Conservation (phyloP, 2,329 filamentous ascomycete genomes). For the Phialophora tarda region DNA sequence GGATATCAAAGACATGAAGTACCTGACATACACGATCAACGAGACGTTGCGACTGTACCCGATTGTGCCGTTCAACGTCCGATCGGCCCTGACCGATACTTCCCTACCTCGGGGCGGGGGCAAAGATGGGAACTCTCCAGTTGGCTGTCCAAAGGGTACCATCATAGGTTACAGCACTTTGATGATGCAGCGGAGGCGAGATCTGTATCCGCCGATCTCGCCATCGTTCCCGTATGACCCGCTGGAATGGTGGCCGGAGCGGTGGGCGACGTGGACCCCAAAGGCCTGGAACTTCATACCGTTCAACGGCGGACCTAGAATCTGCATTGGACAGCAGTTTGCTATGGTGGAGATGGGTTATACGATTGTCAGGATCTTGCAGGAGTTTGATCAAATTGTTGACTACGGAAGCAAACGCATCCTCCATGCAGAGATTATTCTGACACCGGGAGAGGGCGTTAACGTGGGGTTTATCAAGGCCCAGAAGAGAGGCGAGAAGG, state of each 20-base stretch:
- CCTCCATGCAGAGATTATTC: slow-evolving; percentile 36
- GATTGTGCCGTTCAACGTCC: slow-evolving; percentile 78
- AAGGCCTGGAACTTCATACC: slow-evolving; percentile 62
- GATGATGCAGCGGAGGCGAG: slow-evolving; percentile 57
- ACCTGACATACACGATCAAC: slow-evolving; percentile 72
- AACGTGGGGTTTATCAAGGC: slow-evolving; percentile 39
- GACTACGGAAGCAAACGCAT: slow-evolving; percentile 39
- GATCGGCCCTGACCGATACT: slow-evolving; percentile 73
- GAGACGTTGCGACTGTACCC: slow-evolving; percentile 81
- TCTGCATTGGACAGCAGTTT: slow-evolving; percentile 66
- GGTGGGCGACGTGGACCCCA: slow-evolving; percentile 59
- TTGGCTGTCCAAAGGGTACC: slow-evolving; percentile 56
- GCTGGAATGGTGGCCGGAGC: slow-evolving; percentile 55
- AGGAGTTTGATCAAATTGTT: slow-evolving; percentile 49
- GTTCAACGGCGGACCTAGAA: slow-evolving; percentile 60
- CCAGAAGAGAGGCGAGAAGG: slow-evolving; percentile 3
- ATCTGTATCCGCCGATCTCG: slow-evolving; percentile 54
- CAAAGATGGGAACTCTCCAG: slow-evolving; percentile 50
- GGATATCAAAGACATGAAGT: slow-evolving; percentile 86
- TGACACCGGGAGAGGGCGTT: slow-evolving; percentile 38
- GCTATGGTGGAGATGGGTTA: slow-evolving; percentile 65
- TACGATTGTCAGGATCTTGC: slow-evolving; percentile 51
- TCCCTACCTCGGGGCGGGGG: slow-evolving; percentile 71
- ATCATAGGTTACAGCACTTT: slow-evolving; percentile 59
- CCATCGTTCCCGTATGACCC: slow-evolving; percentile 49